phyloP scores from a whole-genome alignment of 1,284 basidiomycete species.

The Entoloma clypeatum region DNA sequence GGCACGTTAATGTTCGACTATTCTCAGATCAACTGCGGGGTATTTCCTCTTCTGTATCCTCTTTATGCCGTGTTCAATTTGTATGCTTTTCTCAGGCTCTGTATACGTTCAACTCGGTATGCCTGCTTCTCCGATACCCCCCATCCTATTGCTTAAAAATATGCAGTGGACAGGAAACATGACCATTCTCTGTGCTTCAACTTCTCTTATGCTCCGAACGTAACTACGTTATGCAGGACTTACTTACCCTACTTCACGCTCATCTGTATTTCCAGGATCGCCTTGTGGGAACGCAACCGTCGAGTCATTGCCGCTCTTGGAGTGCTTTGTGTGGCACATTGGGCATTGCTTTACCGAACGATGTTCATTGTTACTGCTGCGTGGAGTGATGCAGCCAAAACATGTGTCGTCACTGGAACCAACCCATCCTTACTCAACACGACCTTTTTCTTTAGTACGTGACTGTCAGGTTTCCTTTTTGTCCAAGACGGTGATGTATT shows the following conservation, averaged over 20 bases:
- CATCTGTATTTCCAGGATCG: slow-evolving; percentile 42
- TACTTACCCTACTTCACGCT: slow-evolving; percentile 1
- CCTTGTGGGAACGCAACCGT: slow-evolving; percentile 61
- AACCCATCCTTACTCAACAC: slow-evolving; percentile 54
- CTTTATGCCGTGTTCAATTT: slow-evolving; percentile 1
- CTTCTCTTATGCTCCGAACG: slow-evolving; percentile 69
- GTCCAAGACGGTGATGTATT: not conserved
- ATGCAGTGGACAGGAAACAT: slow-evolving; percentile 59
- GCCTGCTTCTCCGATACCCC: slow-evolving; percentile 16
- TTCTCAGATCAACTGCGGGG: slow-evolving; percentile 57
- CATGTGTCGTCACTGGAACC: slow-evolving; percentile 51
- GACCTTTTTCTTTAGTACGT: slow-evolving; percentile 67
- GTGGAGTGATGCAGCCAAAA: slow-evolving; percentile 39
- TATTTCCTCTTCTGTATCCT: slow-evolving; percentile 28
- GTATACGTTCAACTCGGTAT: slow-evolving; percentile 65
- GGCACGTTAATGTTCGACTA: slow-evolving; percentile 1
- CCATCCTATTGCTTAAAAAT: slow-evolving; percentile 1
- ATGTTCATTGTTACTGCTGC: slow-evolving; percentile 61
- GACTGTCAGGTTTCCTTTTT: not conserved
- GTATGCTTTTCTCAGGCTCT: slow-evolving; percentile 39
- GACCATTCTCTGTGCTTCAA: slow-evolving; percentile 60
- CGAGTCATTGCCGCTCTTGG: slow-evolving; percentile 48
- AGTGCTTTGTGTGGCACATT: slow-evolving; percentile 56
- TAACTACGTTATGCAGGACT: slow-evolving; percentile 29
- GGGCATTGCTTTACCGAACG: slow-evolving; percentile 61